Base-by-base conservation (phyloP, 192 early-diverging fungal genomes). In the Backusella sp. region DNA sequence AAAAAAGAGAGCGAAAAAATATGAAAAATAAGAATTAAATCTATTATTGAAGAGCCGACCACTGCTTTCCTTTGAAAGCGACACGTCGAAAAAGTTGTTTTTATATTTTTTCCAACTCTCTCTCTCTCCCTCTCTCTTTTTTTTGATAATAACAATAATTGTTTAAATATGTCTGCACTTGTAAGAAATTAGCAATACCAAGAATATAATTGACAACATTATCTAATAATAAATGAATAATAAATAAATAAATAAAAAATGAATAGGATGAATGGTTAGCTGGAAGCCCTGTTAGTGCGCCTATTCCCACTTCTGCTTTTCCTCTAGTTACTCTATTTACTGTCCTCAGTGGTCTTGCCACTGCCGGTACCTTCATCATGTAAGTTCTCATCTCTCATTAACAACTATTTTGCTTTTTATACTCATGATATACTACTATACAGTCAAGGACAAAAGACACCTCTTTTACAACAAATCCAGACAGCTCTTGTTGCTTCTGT, bases 401-500 rank as follows among this genome's bases (percentile, higher is more conserved):
- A 32, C 32, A 30, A 8, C 6, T 23, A n/a, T 6, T 39, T 12
- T 23, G 6, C 14, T 19, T 19, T 39, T 0, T 19, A 14, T 11
- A 44, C 3, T 17, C 39, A 34, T 23, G 34, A 42, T 12, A 19
- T 26, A 23, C 19, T 7, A 39, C 3, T 73, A 67, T 35, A 41
- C 37, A 78, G 77, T 35, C 72, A 73, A 56, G 68, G 32, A 28
- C 53, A 53, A 26, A 77, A 73, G 36, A 74, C 76, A 1, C 36
- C 68, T 32, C 15, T 81, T 14, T 19, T n/a, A 30, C 66, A 76
- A 19, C 80, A 84, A 79, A 34, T 84, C 8, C 37, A 68, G 34
- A 53, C 52, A 6, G 78, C 83, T 30, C 56, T 84, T 44, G 41
- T 79, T 52, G 83, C 83, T 34, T 78, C 83, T 9, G 1, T 84